A percentile compares a stretch with the other conserved stretches of the same genome.
Conservation (phyloP, 179 eudicot genomes). For the Silene vulgaris region DNA sequence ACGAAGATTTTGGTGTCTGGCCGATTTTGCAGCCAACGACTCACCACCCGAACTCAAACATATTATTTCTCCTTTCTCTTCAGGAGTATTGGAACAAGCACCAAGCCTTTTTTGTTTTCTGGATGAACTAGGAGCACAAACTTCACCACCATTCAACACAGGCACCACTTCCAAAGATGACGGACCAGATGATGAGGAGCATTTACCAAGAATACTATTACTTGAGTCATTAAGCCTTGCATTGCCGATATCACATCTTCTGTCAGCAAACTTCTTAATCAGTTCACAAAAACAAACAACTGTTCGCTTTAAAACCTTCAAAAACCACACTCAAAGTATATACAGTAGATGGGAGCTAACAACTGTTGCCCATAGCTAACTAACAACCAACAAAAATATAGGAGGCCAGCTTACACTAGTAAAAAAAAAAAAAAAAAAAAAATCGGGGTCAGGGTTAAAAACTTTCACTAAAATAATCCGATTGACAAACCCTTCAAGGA, state of each 20-base stretch:
- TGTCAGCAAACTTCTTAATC: constrained; percentile 12
- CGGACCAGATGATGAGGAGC: constrained; percentile 25
- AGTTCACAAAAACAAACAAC: constrained; percentile 6
- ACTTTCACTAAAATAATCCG: background rate
- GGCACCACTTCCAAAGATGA: constrained; percentile 20
- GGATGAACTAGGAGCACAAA: constrained; percentile 26
- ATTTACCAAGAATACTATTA: constrained; percentile 10
- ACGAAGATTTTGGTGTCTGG: constrained; percentile 22
- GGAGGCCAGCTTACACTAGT: background rate
- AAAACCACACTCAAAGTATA: constrained; percentile 1
- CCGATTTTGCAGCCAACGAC: constrained; percentile 38
- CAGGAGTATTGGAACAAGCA: constrained; percentile 28
- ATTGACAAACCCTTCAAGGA: background rate
- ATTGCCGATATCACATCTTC: constrained; percentile 19
- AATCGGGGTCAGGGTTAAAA: background rate
- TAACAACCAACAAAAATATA: background rate
- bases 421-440: background rate
- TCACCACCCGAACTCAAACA: constrained; percentile 42
- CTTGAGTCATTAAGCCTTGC: constrained; percentile 18
- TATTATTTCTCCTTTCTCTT: constrained; percentile 34
- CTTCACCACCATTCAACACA: constrained; percentile 22
- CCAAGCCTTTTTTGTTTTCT: constrained; percentile 49
- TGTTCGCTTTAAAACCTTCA: constrained; percentile 9
- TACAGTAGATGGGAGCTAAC: background rate
- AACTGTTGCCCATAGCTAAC: background rate